Percentiles rank a stretch among this genome's conserved stretches.
Evolutionary conservation across 208 protist species (phyloP).

Genomic region (Leishmania tropica): DNA sequence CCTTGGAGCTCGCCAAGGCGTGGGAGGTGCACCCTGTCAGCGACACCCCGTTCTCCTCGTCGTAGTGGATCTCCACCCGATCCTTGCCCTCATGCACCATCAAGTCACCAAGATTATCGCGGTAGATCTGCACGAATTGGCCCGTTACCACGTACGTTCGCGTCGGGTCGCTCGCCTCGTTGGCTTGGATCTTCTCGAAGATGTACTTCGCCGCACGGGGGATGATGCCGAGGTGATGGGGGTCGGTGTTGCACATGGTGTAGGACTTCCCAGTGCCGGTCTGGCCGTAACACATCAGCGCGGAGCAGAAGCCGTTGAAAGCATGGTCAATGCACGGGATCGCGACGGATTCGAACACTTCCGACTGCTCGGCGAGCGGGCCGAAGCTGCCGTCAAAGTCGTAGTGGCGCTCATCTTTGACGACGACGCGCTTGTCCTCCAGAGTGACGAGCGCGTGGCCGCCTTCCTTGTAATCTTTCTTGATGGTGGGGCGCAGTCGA

Average conservation of each 20-base stretch:
- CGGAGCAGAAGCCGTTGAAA: constrained; percentile 87
- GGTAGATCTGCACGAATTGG: constrained; percentile 93
- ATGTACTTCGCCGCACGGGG: constrained; percentile 79
- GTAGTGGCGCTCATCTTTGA: constrained; percentile 86
- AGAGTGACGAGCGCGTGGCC: constrained; percentile 58
- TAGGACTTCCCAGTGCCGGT: constrained; percentile 93
- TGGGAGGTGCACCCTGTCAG: constrained; percentile 75
- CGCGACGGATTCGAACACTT: constrained; percentile 82
- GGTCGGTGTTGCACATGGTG: constrained; percentile 91
- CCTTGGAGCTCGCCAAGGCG: constrained; percentile 46
- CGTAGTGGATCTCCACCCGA: constrained; percentile 78
- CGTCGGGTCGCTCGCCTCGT: constrained; percentile 22
- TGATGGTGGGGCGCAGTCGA: constrained; percentile 70
- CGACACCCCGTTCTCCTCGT: constrained; percentile 68
- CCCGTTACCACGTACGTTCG: constrained; percentile 54
- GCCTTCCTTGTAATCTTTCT: constrained; percentile 71
- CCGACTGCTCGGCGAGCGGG: constrained; percentile 60
- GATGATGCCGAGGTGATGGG: constrained; percentile 85
- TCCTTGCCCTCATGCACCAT: constrained; percentile 73
- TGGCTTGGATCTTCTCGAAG: constrained; percentile 55
- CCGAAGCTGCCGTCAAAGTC: constrained; percentile 87
- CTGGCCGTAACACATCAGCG: constrained; percentile 93
- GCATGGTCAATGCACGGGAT: constrained; percentile 83
- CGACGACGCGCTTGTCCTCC: constrained; percentile 55
- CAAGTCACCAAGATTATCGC: constrained; percentile 84